Conservation (phyloP, 2,329 filamentous ascomycete genomes). For the Fusarium azukiicola region DNA sequence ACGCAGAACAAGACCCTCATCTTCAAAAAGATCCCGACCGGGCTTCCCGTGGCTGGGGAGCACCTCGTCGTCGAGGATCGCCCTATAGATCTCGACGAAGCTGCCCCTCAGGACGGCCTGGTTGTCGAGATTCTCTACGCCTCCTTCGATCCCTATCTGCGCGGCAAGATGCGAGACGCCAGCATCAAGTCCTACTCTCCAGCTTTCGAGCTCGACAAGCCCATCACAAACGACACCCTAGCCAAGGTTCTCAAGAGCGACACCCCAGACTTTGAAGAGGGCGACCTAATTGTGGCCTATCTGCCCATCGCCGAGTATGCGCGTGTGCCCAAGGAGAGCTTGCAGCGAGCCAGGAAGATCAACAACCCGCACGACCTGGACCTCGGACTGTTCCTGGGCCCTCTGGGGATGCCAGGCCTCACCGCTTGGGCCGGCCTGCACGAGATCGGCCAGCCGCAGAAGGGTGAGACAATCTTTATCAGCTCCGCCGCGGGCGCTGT, state of each 20-base stretch:
- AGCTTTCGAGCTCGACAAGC: slow-evolving; percentile 77
- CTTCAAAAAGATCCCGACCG: slow-evolving; percentile 85
- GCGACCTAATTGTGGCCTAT: slow-evolving; percentile 81
- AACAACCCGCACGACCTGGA: slow-evolving; percentile 86
- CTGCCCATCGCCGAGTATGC: slow-evolving; percentile 86
- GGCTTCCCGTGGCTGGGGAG: slow-evolving; percentile 84
- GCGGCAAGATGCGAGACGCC: slow-evolving; percentile 87
- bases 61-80: slow-evolving; percentile 84
- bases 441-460: slow-evolving; percentile 81
- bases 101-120: slow-evolving; percentile 81
- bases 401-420: slow-evolving; percentile 81
- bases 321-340: slow-evolving; percentile 68
- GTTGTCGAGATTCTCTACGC: slow-evolving; percentile 86
- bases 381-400: slow-evolving; percentile 84
- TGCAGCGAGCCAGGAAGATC: slow-evolving; percentile 70
- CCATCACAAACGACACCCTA: slow-evolving; percentile 83
- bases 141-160: slow-evolving; percentile 92
- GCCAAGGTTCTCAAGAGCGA: slow-evolving; percentile 87
- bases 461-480: slow-evolving; percentile 89
- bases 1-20: slow-evolving; percentile 86
- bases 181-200: slow-evolving; percentile 78
- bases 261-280: slow-evolving; percentile 79
- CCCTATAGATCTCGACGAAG: slow-evolving; percentile 81
- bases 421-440: slow-evolving; percentile 86
- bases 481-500: slow-evolving; percentile 90